phyloP scores from a whole-genome alignment of 176 grass and related monocot genomes.

The Oryza meridionalis region DNA sequence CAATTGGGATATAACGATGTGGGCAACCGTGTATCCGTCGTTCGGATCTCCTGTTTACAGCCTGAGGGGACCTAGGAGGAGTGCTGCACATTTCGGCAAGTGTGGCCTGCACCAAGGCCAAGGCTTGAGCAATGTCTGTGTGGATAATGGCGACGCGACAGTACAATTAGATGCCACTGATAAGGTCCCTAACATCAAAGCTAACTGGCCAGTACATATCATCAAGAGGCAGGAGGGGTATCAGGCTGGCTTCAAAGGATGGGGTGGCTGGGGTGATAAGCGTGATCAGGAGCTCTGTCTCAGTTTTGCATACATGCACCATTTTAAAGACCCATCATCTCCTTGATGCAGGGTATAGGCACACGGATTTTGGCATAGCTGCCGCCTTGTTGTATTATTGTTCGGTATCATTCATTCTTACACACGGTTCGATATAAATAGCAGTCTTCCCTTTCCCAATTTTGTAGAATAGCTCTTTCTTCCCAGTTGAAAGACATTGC shows the following conservation, averaged over 20 bases:
- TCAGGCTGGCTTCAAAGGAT: constrained; percentile 94
- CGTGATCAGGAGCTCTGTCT: constrained; percentile 85
- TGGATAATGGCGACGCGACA: constrained; percentile 56
- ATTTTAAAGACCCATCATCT: constrained; percentile 48
- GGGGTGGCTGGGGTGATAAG: constrained; percentile 96
- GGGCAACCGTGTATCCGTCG: constrained; percentile 88
- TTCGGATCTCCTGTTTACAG: constrained; percentile 84
- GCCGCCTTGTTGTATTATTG: constrained; percentile 52
- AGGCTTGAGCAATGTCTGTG: constrained; percentile 56
- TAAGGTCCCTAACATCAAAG: constrained; percentile 74
- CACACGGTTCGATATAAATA: constrained; percentile 47
- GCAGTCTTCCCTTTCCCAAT: constrained; percentile 23
- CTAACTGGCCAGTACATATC: constrained; percentile 70
- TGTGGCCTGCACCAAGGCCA: constrained; percentile 96
- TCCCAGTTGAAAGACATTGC: constrained; percentile 9
- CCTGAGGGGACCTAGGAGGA: constrained; percentile 77
- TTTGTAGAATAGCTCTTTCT: constrained; percentile 45
- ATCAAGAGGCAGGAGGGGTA: constrained; percentile 69
- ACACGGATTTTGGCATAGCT: constrained; percentile 35
- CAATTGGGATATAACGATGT: constrained; percentile 99
- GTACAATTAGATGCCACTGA: constrained; percentile 63
- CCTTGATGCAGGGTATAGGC: constrained; percentile 22
- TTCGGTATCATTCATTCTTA: constrained; percentile 37
- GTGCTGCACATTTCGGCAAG: constrained; percentile 91
- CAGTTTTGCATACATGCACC: constrained; percentile 95